Base-by-base conservation (phyloP, 495 filamentous ascomycete genomes). In the Aspergillus coremiiformis region DNA sequence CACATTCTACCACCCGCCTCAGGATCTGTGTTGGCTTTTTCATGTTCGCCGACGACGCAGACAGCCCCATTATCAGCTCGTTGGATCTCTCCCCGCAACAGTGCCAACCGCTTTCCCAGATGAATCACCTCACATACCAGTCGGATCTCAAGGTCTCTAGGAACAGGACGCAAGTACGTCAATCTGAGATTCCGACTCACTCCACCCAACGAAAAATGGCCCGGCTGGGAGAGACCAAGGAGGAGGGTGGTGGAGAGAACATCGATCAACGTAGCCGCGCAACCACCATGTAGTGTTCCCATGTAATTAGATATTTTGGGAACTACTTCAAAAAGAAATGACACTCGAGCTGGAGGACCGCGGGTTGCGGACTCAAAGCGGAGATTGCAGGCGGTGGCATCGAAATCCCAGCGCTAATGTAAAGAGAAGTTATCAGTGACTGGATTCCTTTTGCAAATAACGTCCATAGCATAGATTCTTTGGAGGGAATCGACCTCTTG, bases 281-380 rank as follows among this genome's bases (percentile, higher is more conserved):
- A 84, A 5, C 86, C 87, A 32, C 87, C 87, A 59, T 90, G 87
- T 11, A 92, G 67, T 63, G 76, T 86, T 0, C 69, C 70, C 10
- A 83, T 48, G 10, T 69, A 64, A 63, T 89, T 90, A 68, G 69
- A 73, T 52, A 86, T 77, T 2, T 67, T 41, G 0, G 74, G 73
- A 14, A 76, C 67, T 22, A 84, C 71, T 27, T 67, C 79, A 52
- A 82, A 74, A 1, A 64, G 61, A 52, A 66, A 76, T 3, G 63
- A 64, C 46, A 66, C 66, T 30, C 58, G 63, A 26, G 68, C 55
- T 15, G 66, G 62, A 11, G 71, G 69, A 3, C 60, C 60, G 17
- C 52, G 60, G 23, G 61, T 65, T 43, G 71, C 72, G 55, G 68
- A 69, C 55, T 74, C 69, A 47, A 75, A 67, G 50, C 65, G 67